Evolutionary conservation across 257 asterid species (phyloP), one percentile per base, ranked within the genome.

Genomic region (Fraxinus anomala): DNA sequence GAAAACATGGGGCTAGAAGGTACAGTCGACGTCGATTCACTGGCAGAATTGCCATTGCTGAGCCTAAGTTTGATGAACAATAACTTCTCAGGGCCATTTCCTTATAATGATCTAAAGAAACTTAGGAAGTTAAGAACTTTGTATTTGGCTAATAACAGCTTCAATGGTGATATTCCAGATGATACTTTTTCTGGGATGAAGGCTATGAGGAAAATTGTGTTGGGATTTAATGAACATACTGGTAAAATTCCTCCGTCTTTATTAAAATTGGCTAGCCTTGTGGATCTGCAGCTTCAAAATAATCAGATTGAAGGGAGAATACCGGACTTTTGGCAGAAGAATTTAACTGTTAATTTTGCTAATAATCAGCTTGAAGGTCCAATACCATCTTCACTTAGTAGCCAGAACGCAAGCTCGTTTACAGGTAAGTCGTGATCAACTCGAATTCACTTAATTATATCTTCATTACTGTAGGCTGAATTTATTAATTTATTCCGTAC

Each of bases 161-260:
- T 92, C 21, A 81, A 78, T 2, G 97, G 96, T 8, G 90, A 89
- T 19, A 82, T 92, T 16, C 84, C 86, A 5, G 89, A 72, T 24
- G 82, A 81, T 67, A 89, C 84, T 0, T 92, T 92, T 59, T 28
- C 80, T 0, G 96, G 96, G 10, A 79, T 90, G 90, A 87, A 80
- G 76, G 59, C 74, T 1, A 61, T 90, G 56, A 81, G 83, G 89
- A 92, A 85, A 61, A 79, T 92, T 19, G 79, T 77, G 28, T n/a
- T 92, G 37, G 87, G 87, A 5, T 65, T 79, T 16, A 92, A 92
- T 39, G 13, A 8, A 26, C 85, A 90, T 6, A 82, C 69, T 0
- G 94, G 97, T 26, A 80, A 67, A 5, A 86, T 92, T 73, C 96
- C 97, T 0, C 12, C 39, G 72, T 90, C 97, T 2, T 72, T 92